phyloP scores from a whole-genome alignment of 2,329 filamentous ascomycete genomes.

The Epichloe coenophiala region DNA sequence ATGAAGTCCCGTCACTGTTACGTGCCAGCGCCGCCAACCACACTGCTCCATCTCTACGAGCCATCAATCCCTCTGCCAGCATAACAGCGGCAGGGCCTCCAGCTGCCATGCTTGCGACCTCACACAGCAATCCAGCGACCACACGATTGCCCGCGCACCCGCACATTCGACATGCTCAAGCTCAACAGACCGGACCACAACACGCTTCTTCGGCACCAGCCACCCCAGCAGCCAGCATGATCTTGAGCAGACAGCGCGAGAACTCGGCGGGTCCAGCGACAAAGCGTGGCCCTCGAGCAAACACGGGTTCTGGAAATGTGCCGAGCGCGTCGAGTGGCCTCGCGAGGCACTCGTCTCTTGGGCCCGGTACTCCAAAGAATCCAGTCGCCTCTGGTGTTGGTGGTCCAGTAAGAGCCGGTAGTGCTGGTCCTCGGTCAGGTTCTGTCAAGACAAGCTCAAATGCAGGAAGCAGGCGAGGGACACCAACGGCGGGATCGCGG shows the following conservation, averaged over 20 bases:
- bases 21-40: slow-evolving; percentile 43
- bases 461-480: slow-evolving; percentile 33
- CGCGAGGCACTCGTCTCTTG: slow-evolving; percentile 48
- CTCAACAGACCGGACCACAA: slow-evolving; percentile 23
- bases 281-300: slow-evolving; percentile 39
- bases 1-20: slow-evolving; percentile 50
- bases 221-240: slow-evolving; percentile 47
- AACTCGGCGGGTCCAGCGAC: slow-evolving; percentile 46
- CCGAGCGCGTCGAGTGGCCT: slow-evolving; percentile 43
- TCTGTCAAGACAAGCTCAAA: slow-evolving; percentile 30
- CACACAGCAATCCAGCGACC: slow-evolving; percentile 26
- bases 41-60: slow-evolving; percentile 23
- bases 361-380: slow-evolving; percentile 47
- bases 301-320: slow-evolving; percentile 31
- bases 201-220: slow-evolving; percentile 44
- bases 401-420: slow-evolving; percentile 37
- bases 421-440: slow-evolving; percentile 42
- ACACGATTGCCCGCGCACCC: slow-evolving; percentile 29
- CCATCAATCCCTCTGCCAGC: slow-evolving; percentile 29
- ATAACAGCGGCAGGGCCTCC: slow-evolving; percentile 15
- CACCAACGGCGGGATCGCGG: slow-evolving; percentile 27
- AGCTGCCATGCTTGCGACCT: slow-evolving; percentile 13
- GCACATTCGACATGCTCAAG: slow-evolving; percentile 36
- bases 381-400: slow-evolving; percentile 12
- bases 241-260: slow-evolving; percentile 42